Evolutionary conservation across 2,329 filamentous ascomycete species (phyloP), one percentile per base, ranked within the genome.

Genomic region (Alternaria ventricosa): DNA sequence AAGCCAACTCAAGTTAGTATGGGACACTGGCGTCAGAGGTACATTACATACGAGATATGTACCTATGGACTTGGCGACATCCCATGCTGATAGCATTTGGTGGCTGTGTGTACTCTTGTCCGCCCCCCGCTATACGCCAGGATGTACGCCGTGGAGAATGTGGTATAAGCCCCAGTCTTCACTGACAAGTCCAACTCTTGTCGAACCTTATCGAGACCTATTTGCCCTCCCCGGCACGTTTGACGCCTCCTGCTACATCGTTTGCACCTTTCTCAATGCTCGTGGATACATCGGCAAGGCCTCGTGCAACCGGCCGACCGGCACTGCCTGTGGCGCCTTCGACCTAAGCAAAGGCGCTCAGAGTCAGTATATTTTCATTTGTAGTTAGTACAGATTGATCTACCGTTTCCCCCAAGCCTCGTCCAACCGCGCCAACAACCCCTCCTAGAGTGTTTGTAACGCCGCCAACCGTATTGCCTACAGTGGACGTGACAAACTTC

Each of bases 381-480:
- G 46, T 43, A 49, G 60, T 49, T 47, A 28, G 41, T 27, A 27
- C 18, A 10, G 41, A 22, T 33, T 6, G 22, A 59, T 45, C 58
- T 58, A 62, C 70, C 13, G 82, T 84, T 67, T 83, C 81, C 41
- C 82, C 83, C 23, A 84, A 68, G 18, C 82, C 82, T 33, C 80
- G 74, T 44, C 82, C 82, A 12, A 81, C 71, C 13, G 82, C 80
- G 47, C 83, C 86, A 13, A 87, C 83, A 2, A 87, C 81, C 28
- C 85, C 84, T 13, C 86, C 86, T 3, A 84, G 79, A 3, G 85
- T 87, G 63, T 84, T 84, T 7, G 84, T 82, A 18, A 87, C 75
- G 36, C 86, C 86, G n/a, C 85, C 85, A 44, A 78, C 82, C 1
- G 84, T 84, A 72, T 88, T 88, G 54, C 86, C 86, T 25, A 87